A percentile compares a stretch with the other conserved stretches of the same genome.
Conservation (phyloP, 2,329 filamentous ascomycete genomes). For the Fusarium nisikadoi region DNA sequence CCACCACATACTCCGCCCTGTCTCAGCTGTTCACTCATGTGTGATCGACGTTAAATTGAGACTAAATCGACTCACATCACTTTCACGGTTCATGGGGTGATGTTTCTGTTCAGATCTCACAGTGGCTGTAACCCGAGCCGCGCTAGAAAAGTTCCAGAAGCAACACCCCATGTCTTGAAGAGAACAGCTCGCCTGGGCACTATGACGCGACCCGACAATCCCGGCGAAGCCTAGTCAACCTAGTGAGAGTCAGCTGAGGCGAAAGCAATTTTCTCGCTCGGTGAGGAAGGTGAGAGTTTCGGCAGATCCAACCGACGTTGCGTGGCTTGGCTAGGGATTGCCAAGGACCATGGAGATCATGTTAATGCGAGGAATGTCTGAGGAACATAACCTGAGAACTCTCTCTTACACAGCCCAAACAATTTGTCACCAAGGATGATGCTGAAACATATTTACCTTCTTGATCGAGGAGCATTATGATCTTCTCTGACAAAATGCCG, state of each 20-base stretch:
- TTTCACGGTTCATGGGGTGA: constrained; percentile 34
- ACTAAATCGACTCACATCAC: constrained; percentile 3
- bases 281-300: constrained; percentile 15
- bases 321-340: constrained; percentile 18
- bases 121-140: constrained; percentile 19
- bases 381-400: background rate
- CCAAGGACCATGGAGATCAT: constrained; percentile 6
- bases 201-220: constrained; percentile 11
- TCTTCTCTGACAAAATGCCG: background rate
- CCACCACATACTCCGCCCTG: background rate
- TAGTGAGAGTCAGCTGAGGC: constrained; percentile 40
- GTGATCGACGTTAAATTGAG: constrained; percentile 3
- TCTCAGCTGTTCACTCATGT: background rate
- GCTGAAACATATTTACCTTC: constrained; percentile 1
- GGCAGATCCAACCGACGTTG: constrained; percentile 11
- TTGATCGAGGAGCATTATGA: background rate
- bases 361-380: background rate
- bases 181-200: background rate
- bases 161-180: constrained; percentile 11
- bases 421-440: background rate
- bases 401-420: background rate
- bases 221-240: constrained; percentile 19
- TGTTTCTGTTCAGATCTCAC: constrained; percentile 34
- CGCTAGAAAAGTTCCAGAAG: constrained; percentile 47
- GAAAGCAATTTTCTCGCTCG: constrained; percentile 21